phyloP scores from a whole-genome alignment of 2,329 filamentous ascomycete genomes.

The Pseudocercospora vitis region DNA sequence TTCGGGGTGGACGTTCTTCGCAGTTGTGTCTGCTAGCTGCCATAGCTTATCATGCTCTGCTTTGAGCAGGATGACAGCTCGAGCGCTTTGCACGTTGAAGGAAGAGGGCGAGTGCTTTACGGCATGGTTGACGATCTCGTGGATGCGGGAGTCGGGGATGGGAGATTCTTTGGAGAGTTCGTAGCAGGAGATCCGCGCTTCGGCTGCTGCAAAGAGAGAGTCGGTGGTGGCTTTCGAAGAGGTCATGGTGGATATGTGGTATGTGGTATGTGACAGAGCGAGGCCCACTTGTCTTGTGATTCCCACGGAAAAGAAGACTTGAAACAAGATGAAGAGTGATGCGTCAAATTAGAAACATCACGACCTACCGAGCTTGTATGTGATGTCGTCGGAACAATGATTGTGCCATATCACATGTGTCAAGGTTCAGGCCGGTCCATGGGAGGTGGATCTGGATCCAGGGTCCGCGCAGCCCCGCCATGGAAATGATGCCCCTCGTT shows the following conservation, averaged over 20 bases:
- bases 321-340: not conserved
- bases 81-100: slow-evolving; percentile 85
- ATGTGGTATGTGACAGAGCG: not conserved
- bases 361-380: too few relatives aligned
- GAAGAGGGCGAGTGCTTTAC: slow-evolving; percentile 71
- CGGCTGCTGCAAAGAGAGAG: slow-evolving; percentile 34
- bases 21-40: slow-evolving; percentile 65
- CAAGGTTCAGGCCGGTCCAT: too few relatives aligned
- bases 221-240: slow-evolving; percentile 8
- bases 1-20: slow-evolving; percentile 69
- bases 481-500: too few relatives aligned
- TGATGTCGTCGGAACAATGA: not conserved
- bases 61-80: slow-evolving; percentile 73
- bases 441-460: too few relatives aligned
- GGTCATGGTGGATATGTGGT: not conserved
- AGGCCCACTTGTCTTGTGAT: not conserved
- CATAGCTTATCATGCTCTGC: slow-evolving; percentile 83
- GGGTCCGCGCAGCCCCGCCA: not conserved
- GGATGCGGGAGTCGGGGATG: slow-evolving; percentile 66
- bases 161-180: slow-evolving; percentile 58
- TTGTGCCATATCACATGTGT: not conserved
- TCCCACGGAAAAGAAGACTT: not conserved
- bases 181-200: slow-evolving; percentile 36
- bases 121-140: slow-evolving; percentile 59
- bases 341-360: not conserved